Conservation (phyloP, 495 filamentous ascomycete species). For the Lophium mytilinum region DNA sequence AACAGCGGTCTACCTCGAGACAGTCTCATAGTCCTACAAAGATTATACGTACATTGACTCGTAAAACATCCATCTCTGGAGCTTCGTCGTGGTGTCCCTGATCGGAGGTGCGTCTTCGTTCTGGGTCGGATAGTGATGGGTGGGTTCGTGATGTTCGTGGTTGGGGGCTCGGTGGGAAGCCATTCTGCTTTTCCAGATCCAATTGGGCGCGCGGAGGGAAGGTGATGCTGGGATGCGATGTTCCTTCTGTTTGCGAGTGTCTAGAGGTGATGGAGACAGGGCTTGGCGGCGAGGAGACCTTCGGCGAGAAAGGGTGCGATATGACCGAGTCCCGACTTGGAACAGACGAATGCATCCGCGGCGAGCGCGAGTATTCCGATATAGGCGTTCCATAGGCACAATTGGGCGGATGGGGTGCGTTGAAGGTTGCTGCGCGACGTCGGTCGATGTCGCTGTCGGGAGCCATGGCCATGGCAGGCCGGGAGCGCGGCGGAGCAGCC, state of each 20-base stretch:
- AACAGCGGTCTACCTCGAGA: slow-evolving; percentile 11
- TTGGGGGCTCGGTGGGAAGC: slow-evolving; percentile 1
- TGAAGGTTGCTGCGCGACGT: slow-evolving; percentile 1
- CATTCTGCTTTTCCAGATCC: slow-evolving; percentile 12
- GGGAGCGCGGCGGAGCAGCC: neutral
- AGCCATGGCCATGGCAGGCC: slow-evolving; percentile 11
- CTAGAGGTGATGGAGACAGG: slow-evolving; percentile 14
- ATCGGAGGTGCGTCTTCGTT: neutral
- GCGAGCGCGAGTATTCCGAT: slow-evolving; percentile 3
- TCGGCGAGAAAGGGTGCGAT: slow-evolving; percentile 19
- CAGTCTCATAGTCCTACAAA: too few relatives aligned
- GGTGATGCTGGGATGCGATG: neutral
- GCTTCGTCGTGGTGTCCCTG: too few relatives aligned
- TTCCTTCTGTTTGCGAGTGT: neutral
- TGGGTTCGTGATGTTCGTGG: slow-evolving; percentile 1
- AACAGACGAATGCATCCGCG: neutral
- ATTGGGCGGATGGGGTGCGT: neutral
- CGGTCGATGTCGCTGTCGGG: neutral
- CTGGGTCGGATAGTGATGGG: slow-evolving; percentile 13
- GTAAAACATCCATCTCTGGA: too few relatives aligned
- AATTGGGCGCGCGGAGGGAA: slow-evolving; percentile 13
- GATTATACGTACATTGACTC: too few relatives aligned
- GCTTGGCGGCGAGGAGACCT: slow-evolving; percentile 19
- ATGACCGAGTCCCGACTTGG: slow-evolving; percentile 19
- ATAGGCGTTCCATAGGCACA: neutral